Conservation (phyloP, 2,329 filamentous ascomycete genomes). For the Colletotrichum euphorbiae region DNA sequence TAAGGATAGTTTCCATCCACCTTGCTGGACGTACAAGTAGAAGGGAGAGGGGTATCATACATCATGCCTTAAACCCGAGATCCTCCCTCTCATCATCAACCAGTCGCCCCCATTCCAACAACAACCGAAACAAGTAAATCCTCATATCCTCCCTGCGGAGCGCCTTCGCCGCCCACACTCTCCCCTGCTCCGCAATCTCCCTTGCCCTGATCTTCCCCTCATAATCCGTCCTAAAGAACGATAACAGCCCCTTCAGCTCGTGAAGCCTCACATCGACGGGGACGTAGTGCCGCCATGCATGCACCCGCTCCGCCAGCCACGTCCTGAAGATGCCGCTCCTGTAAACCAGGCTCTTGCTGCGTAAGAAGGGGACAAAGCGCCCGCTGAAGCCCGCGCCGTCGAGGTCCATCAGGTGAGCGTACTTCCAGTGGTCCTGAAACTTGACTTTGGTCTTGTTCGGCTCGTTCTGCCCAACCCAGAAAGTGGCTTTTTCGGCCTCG, state of each 20-base stretch:
- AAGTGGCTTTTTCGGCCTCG: constrained; percentile 46
- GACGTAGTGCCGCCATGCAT: constrained; percentile 73
- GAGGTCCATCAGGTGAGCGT: constrained; percentile 69
- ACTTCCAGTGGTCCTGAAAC: constrained; percentile 53
- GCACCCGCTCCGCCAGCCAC: constrained; percentile 72
- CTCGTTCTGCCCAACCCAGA: constrained; percentile 45
- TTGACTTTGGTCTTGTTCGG: constrained; percentile 42
- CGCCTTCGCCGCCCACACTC: constrained; percentile 67
- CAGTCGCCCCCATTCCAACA: constrained; percentile 77
- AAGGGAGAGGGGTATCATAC: constrained; percentile 23
- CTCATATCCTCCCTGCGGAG: constrained; percentile 78
- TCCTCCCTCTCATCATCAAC: constrained; percentile 65
- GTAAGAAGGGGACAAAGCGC: constrained; percentile 63
- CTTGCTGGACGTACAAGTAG: background rate
- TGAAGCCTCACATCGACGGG: constrained; percentile 63
- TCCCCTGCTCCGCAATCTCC: constrained; percentile 50
- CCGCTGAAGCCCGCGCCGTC: constrained; percentile 67
- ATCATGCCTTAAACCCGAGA: constrained; percentile 46
- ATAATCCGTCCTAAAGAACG: constrained; percentile 40
- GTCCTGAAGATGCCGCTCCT: constrained; percentile 72
- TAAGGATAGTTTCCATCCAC: background rate
- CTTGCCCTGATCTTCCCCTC: constrained; percentile 41
- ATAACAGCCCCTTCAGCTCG: constrained; percentile 37
- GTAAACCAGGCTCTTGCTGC: constrained; percentile 64
- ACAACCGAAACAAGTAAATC: constrained; percentile 77